Conservation (phyloP, 345 rosid species). For the Syzygium aqueum region DNA sequence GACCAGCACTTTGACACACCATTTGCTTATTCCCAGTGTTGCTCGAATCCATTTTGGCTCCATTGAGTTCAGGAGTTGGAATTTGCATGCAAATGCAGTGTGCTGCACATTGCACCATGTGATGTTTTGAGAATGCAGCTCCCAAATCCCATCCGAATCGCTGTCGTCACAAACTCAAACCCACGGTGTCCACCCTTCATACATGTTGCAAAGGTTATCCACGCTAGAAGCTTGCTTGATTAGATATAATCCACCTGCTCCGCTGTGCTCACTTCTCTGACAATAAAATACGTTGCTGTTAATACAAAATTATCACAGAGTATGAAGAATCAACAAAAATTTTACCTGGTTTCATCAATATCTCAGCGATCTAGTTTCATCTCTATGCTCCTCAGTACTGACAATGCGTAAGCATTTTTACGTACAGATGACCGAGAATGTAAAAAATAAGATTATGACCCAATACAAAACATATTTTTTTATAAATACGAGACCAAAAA, state of each 20-base stretch:
- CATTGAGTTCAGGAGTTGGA: not conserved
- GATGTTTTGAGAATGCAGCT: not conserved
- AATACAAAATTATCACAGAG: not conserved
- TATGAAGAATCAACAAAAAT: not conserved
- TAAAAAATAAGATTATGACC: not conserved
- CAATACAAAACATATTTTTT: not conserved
- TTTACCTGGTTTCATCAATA: constrained; percentile 57
- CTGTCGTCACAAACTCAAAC: constrained; percentile 30
- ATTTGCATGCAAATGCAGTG: not conserved
- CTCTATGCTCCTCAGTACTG: constrained; percentile 72
- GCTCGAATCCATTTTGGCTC: not conserved
- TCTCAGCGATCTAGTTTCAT: constrained; percentile 76
- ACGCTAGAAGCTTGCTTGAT: constrained; percentile 75
- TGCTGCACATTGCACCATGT: not conserved
- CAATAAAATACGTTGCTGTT: not conserved
- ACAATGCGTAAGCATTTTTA: constrained; percentile 79
- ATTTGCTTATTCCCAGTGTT: not conserved
- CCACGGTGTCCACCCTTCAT: constrained; percentile 99
- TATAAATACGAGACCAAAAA: not conserved
- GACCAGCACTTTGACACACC: not conserved
- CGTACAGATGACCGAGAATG: constrained; percentile 17
- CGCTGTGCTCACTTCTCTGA: constrained; percentile 57
- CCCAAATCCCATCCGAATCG: not conserved
- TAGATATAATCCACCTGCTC: constrained; percentile 88
- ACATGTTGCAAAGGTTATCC: constrained; percentile 95